Conservation (phyloP, 2,329 filamentous ascomycete genomes). For the Juglanconis oblonga region DNA sequence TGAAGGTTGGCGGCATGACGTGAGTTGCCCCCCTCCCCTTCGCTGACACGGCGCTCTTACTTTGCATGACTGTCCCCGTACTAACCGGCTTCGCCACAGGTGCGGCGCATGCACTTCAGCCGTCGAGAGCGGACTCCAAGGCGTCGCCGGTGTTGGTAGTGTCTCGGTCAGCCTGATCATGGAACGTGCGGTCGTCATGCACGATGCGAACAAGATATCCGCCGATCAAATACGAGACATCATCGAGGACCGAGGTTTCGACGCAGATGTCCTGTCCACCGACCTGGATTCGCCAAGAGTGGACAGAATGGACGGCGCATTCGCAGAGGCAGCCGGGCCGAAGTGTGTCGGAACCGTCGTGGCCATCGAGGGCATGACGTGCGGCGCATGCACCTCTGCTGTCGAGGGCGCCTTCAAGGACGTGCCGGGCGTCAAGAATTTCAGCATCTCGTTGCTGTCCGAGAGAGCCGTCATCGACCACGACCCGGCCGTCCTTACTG, state of each 20-base stretch:
- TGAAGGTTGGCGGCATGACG: constrained; percentile 88
- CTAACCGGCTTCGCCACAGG: constrained; percentile 46
- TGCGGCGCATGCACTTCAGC: constrained; percentile 94
- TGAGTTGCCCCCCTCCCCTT: constrained; percentile 37
- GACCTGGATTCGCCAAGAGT: constrained; percentile 60
- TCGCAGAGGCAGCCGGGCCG: constrained; percentile 31
- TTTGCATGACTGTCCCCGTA: neutral
- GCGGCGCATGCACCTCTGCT: constrained; percentile 83
- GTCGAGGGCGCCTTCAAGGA: constrained; percentile 78
- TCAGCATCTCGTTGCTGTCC: constrained; percentile 80
- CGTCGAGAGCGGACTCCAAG: constrained; percentile 88
- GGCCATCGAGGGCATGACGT: constrained; percentile 85
- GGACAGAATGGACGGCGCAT: constrained; percentile 31
- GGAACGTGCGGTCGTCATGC: constrained; percentile 91
- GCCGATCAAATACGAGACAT: constrained; percentile 77
- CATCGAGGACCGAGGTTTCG: constrained; percentile 90
- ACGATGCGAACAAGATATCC: constrained; percentile 72
- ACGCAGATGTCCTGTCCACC: constrained; percentile 82
- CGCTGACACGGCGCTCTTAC: neutral
- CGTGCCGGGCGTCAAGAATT: constrained; percentile 67
- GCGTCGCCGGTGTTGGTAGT: constrained; percentile 74
- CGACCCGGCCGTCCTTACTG: constrained; percentile 55
- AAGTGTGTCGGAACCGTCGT: constrained; percentile 66
- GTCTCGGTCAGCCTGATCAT: constrained; percentile 93
- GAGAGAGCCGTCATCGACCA: constrained; percentile 85